Evolutionary conservation across 306 rosid species (phyloP).

Genomic region (Acacia confusa): DNA sequence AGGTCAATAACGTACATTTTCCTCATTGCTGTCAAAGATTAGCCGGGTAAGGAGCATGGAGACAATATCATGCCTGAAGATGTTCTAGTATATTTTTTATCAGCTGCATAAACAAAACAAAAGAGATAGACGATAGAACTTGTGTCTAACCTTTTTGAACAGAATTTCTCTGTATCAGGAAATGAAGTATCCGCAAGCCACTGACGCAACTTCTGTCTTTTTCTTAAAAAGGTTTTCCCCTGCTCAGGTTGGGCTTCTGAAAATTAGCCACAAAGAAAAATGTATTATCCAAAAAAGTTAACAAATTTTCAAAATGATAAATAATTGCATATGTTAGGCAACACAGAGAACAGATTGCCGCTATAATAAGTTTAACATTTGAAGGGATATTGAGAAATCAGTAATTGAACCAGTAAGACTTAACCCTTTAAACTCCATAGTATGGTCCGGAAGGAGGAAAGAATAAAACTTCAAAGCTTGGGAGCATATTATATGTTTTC

Average conservation of each 20-base stretch:
- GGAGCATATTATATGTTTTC: neutral
- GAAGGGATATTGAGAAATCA: constrained; percentile 30
- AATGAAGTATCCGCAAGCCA: constrained; percentile 51
- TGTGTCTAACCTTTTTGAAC: constrained; percentile 63
- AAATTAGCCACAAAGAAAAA: constrained; percentile 28
- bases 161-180: constrained; percentile 47
- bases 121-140: constrained; percentile 22
- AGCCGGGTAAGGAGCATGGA: constrained; percentile 72
- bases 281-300: constrained; percentile 12
- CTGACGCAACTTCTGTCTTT: constrained; percentile 69
- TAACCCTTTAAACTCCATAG: neutral
- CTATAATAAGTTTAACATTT: neutral
- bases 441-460: neutral
- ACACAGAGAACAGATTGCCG: constrained; percentile 18
- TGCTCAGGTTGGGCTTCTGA: constrained; percentile 44
- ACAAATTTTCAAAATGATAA: constrained; percentile 21
- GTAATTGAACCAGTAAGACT: constrained; percentile 1
- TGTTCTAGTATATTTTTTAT: constrained; percentile 25
- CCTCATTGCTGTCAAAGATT: constrained; percentile 42
- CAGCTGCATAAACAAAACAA: constrained; percentile 23
- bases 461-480: constrained; percentile 10
- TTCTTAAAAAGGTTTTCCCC: constrained; percentile 54
- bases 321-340: constrained; percentile 23
- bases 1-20: constrained; percentile 47
- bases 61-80: constrained; percentile 64